phyloP scores from a whole-genome alignment of 768 basidiomycete genomes.

The Artomyces pyxidatus region DNA sequence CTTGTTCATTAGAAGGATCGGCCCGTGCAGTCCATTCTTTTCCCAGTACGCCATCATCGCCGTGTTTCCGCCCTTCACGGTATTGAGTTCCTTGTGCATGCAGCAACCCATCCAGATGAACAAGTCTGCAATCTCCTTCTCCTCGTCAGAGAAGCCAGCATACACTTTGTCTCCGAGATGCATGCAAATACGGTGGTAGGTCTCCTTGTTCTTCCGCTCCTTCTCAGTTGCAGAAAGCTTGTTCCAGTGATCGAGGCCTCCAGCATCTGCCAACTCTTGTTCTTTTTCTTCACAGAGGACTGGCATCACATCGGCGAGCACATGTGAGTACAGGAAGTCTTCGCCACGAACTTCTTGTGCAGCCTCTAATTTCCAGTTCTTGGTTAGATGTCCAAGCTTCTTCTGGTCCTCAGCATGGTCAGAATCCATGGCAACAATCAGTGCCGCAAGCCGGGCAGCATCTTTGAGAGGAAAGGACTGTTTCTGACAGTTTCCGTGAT shows the following conservation, averaged over 20 bases:
- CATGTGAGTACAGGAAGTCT: background rate
- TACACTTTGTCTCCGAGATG: background rate
- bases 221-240: background rate
- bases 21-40: background rate
- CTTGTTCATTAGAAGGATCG: conserved; percentile 8
- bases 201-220: background rate
- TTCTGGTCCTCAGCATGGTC: conserved; percentile 14
- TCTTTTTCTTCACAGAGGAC: background rate
- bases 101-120: conserved; percentile 7
- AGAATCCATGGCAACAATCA: background rate
- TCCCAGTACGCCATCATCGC: conserved; percentile 6
- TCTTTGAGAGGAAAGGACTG: background rate
- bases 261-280: background rate
- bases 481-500: background rate
- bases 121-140: background rate
- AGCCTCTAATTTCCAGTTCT: background rate
- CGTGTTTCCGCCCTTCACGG: conserved; percentile 8
- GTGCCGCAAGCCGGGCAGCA: background rate
- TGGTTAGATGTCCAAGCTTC: background rate
- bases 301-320: background rate
- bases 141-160: background rate
- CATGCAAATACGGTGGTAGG: background rate
- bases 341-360: background rate
- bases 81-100: conserved; percentile 16
- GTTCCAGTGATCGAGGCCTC: background rate